phyloP scores from a whole-genome alignment of 2,329 filamentous ascomycete species.

The Cadophora luteo-olivacea region DNA sequence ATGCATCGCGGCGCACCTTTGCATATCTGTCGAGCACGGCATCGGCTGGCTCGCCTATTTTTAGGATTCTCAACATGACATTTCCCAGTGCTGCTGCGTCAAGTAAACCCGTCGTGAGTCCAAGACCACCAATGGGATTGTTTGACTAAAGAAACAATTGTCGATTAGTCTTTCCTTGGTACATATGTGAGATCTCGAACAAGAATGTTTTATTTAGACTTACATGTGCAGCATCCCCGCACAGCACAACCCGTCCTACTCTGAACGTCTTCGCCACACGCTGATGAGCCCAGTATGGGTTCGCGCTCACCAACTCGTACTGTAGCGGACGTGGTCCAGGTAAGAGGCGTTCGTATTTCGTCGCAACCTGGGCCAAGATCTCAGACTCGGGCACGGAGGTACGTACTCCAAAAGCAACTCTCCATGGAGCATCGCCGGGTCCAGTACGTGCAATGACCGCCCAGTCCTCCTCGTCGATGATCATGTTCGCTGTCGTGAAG shows the following conservation, averaged over 20 bases:
- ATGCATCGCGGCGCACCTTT: not conserved
- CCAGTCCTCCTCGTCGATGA: slow-evolving; percentile 19
- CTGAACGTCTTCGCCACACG: slow-evolving; percentile 60
- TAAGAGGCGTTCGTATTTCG: not conserved
- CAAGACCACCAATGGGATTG: slow-evolving; percentile 49
- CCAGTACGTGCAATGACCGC: slow-evolving; percentile 10
- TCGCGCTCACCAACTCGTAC: slow-evolving; percentile 48
- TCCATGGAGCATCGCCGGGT: slow-evolving; percentile 11
- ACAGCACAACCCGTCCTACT: slow-evolving; percentile 62
- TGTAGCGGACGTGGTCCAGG: not conserved
- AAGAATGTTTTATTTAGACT: not conserved
- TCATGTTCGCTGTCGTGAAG: slow-evolving; percentile 11
- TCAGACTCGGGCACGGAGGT: not conserved
- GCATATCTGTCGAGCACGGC: no score
- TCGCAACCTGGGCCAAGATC: not conserved
- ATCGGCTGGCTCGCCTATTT: no score
- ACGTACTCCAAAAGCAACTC: slow-evolving; percentile 13
- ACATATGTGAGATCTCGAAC: no score
- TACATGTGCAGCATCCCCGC: slow-evolving; percentile 65
- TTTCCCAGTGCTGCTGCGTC: slow-evolving; percentile 43
- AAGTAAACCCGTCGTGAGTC: slow-evolving; percentile 55
- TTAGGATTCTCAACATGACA: no score
- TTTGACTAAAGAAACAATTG: slow-evolving; percentile 28
- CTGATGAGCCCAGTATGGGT: slow-evolving; percentile 66
- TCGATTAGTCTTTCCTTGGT: not conserved